Conservation (phyloP, 805 yeast genomes). For the Cyberlindnera mycetangii region DNA sequence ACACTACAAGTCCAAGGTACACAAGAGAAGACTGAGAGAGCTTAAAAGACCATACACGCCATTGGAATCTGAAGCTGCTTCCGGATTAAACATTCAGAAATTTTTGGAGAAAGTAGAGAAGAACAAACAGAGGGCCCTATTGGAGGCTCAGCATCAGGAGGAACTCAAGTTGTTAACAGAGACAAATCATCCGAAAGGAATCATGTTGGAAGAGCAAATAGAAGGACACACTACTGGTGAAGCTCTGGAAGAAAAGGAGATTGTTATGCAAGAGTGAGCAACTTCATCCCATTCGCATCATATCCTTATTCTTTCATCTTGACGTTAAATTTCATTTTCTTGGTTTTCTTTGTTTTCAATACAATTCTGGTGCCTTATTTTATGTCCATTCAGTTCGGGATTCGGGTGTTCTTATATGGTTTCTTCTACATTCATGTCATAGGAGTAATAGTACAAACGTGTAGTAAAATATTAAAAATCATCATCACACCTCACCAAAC, state of each 20-base stretch:
- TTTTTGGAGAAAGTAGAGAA: constrained; percentile 63
- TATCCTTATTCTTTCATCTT: neutral
- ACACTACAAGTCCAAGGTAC: constrained; percentile 75
- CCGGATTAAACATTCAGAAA: constrained; percentile 70
- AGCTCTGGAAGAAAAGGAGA: constrained; percentile 23
- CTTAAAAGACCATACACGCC: constrained; percentile 82
- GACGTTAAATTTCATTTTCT: neutral
- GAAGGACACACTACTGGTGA: constrained; percentile 2
- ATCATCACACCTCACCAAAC: constrained; percentile 47
- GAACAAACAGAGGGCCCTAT: constrained; percentile 50
- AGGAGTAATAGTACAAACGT: neutral
- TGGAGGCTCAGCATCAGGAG: constrained; percentile 44
- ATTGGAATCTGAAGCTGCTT: constrained; percentile 88
- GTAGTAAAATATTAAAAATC: no score
- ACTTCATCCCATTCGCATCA: neutral
- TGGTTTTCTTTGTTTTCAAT: neutral
- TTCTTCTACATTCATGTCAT: neutral
- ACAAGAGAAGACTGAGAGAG: constrained; percentile 80
- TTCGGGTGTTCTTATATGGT: constrained; percentile 26
- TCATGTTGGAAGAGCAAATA: constrained; percentile 25
- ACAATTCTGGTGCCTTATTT: neutral
- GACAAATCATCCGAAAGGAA: constrained; percentile 27
- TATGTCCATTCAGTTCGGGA: constrained; percentile 1
- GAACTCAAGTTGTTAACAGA: constrained; percentile 30
- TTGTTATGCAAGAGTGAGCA: constrained; percentile 19